A percentile compares a stretch with the other conserved stretches of the same genome.
phyloP scores from a whole-genome alignment of 2,329 filamentous ascomycete genomes.

The Botryotinia convoluta region DNA sequence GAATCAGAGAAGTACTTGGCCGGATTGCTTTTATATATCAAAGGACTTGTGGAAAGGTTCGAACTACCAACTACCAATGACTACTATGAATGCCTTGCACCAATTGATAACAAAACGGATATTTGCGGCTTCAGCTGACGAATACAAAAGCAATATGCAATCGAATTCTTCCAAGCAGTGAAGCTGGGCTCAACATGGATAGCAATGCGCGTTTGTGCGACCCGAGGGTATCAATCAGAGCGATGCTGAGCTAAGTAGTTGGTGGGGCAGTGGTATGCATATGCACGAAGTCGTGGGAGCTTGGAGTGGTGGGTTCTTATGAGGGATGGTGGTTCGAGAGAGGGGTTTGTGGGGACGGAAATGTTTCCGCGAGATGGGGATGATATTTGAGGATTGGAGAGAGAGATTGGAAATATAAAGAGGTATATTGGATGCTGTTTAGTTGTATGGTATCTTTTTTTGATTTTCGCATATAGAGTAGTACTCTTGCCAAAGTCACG shows the following conservation, averaged over 20 bases:
- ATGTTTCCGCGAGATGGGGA: conserved; percentile 7
- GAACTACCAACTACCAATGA: background rate
- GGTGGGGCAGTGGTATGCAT: background rate
- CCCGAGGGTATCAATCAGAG: background rate
- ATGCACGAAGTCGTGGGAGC: background rate
- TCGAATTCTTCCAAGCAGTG: background rate
- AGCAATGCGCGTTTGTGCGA: background rate
- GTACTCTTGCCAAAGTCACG: background rate
- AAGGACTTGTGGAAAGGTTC: background rate
- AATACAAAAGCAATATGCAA: background rate
- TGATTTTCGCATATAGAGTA: background rate
- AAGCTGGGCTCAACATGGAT: background rate
- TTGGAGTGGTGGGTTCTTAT: background rate
- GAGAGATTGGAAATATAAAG: background rate
- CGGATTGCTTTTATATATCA: background rate
- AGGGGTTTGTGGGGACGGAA: conserved; percentile 4
- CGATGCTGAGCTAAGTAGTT: background rate
- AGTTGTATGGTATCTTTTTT: background rate
- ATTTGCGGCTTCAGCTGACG: background rate
- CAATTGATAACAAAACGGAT: background rate
- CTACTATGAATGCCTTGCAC: background rate
- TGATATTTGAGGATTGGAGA: too few species aligned
- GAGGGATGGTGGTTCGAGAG: background rate
- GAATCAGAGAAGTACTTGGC: background rate
- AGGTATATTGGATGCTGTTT: background rate